Percentiles rank a stretch among this genome's conserved stretches.
Evolutionary conservation across 108 stramenopile genomes (phyloP).

Genomic region (Phaeodactylum tricornutum): DNA sequence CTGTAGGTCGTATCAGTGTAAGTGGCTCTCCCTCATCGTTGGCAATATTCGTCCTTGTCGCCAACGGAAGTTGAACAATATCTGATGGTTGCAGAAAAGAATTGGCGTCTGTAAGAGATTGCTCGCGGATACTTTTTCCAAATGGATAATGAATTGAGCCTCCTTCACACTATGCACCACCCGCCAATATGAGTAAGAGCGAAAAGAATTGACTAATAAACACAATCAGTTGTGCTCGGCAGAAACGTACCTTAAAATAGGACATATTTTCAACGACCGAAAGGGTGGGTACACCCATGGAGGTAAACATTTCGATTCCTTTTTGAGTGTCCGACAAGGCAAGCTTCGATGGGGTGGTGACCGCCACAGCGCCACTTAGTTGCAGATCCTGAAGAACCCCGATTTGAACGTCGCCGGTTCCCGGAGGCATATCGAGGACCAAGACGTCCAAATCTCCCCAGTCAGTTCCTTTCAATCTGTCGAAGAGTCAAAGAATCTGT

Average conservation of each 20-base stretch:
- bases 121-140: conserved; percentile 33
- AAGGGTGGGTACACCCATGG: conserved; percentile 85
- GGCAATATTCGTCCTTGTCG: conserved; percentile 41
- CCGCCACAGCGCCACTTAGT: conserved; percentile 94
- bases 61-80: conserved; percentile 72
- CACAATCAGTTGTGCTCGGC: not conserved
- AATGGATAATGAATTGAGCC: conserved; percentile 80
- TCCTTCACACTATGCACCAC: conserved; percentile 51
- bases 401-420: conserved; percentile 98
- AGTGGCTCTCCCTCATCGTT: conserved; percentile 64
- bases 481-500: too few relatives aligned
- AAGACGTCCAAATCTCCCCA: conserved; percentile 98
- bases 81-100: too few relatives aligned
- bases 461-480: conserved; percentile 92
- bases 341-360: conserved; percentile 95
- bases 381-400: conserved; percentile 91
- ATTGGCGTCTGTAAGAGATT: conserved; percentile 7
- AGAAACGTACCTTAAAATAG: conserved; percentile 61
- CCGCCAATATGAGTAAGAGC: not conserved
- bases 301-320: conserved; percentile 94
- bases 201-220: not conserved
- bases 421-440: conserved; percentile 96
- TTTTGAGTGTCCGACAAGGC: conserved; percentile 91
- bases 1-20: conserved; percentile 33
- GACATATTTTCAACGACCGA: conserved; percentile 99